Percentiles rank a stretch among this genome's conserved stretches.
Conservation (phyloP, 495 filamentous ascomycete species). For the Apiosordaria backusii region DNA sequence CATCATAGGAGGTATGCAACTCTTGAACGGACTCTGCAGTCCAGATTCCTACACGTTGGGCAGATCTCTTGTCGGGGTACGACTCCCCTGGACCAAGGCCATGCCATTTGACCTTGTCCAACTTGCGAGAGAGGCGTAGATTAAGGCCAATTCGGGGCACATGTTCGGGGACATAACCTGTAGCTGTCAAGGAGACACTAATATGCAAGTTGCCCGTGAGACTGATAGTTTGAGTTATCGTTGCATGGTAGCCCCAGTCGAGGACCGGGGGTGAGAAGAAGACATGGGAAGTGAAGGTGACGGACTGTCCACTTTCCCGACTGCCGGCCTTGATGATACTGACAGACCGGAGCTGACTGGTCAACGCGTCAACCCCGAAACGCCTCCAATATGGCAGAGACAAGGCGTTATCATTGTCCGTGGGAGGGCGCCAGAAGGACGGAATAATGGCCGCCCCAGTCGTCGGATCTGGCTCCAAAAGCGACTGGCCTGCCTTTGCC, state of each 20-base stretch:
- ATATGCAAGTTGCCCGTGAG: slow-evolving; percentile 43
- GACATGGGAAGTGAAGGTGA: slow-evolving; percentile 33
- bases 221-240: slow-evolving; percentile 47
- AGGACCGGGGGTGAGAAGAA: slow-evolving; percentile 50
- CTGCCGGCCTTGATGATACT: slow-evolving; percentile 31
- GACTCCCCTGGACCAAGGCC: slow-evolving; percentile 62
- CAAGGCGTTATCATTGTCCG: slow-evolving; percentile 55
- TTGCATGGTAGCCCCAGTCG: slow-evolving; percentile 53
- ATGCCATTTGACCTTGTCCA: slow-evolving; percentile 50
- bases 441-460: slow-evolving; percentile 38
- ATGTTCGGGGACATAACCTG: slow-evolving; percentile 39
- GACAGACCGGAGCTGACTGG: slow-evolving; percentile 43
- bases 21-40: slow-evolving; percentile 36
- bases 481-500: slow-evolving; percentile 13
- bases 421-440: slow-evolving; percentile 46
- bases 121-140: slow-evolving; percentile 39
- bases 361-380: slow-evolving; percentile 33
- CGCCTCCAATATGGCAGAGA: slow-evolving; percentile 40
- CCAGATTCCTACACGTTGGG: slow-evolving; percentile 53
- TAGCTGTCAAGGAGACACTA: slow-evolving; percentile 35
- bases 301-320: too few relatives aligned
- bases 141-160: slow-evolving; percentile 56
- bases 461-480: slow-evolving; percentile 37
- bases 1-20: slow-evolving; percentile 57
- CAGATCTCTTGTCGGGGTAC: slow-evolving; percentile 58